These are phyloP conservation scores for Corynascus novoguineensis DNA, from an alignment of 495 filamentous ascomycete species.

Conservation along the genomic window DNA sequence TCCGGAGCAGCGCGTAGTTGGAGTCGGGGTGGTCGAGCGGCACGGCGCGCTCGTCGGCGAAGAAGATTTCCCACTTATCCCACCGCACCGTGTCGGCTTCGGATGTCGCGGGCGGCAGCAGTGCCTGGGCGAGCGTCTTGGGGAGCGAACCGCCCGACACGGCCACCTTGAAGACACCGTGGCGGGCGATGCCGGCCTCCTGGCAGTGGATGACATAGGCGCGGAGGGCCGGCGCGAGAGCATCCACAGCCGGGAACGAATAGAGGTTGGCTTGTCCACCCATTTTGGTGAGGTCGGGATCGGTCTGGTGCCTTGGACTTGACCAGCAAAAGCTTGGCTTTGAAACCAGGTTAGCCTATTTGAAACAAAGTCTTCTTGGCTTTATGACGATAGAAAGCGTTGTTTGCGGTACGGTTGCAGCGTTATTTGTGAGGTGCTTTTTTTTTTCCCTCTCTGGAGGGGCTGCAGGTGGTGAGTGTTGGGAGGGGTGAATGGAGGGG, in stretches of 20 bases:
- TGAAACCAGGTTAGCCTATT: background rate
- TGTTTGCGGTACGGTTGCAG: background rate
- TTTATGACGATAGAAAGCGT: background rate
- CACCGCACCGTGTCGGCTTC: constrained; percentile 65
- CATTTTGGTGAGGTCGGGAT: too few relatives aligned
- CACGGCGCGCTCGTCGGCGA: constrained; percentile 93
- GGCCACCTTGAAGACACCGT: constrained; percentile 79
- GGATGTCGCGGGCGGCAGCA: constrained; percentile 59
- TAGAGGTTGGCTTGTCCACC: constrained; percentile 77
- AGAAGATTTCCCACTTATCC: constrained; percentile 94
- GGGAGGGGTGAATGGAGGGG: constrained; percentile 8
- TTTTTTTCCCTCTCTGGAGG: background rate
- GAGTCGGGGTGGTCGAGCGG: constrained; percentile 87
- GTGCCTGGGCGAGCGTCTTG: constrained; percentile 69
- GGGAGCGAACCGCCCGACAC: constrained; percentile 95
- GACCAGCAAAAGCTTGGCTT: too few relatives aligned
- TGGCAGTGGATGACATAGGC: constrained; percentile 75
- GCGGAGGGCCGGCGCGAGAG: constrained; percentile 69
- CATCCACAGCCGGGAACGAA: constrained; percentile 61
- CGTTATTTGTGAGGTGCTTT: constrained; percentile 8
- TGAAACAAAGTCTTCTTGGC: background rate
- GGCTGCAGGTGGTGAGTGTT: background rate
- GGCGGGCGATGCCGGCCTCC: constrained; percentile 69
- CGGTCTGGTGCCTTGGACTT: too few relatives aligned
- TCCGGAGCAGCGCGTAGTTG: constrained; percentile 85